Evolutionary conservation across 2,329 filamentous ascomycete genomes (phyloP), one percentile per base, ranked within the genome.

Genomic region (Fusarium tuaranense): DNA sequence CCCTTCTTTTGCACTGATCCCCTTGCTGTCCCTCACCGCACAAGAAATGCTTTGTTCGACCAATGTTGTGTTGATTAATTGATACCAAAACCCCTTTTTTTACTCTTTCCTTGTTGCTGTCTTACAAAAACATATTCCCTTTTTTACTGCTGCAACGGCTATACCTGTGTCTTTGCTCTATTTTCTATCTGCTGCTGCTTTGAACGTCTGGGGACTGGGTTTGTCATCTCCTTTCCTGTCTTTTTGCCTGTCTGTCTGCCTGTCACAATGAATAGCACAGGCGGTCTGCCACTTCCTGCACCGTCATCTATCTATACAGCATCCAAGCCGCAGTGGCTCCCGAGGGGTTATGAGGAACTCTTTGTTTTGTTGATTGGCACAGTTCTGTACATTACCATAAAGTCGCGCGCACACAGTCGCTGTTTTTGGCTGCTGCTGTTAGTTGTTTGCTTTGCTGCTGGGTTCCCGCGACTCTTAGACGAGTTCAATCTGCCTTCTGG

Each of bases 381-480:
- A 84, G 83, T 85, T 83, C 84, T 89, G 87, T 89, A 89, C 86
- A 89, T 88, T 89, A 89, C 84, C 81, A 83, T 86, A 79, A 82
- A 85, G 84, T 84, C 82, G 83, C 84, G 79, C 79, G 25, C 48
- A 53, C 48, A 81, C 83, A 83, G 78, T 84, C 83, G 85, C 84
- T 85, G 86, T 65, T 73, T 72, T 72, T 30, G 30, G 48, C 48
- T 53, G 25, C 79, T 79, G 75, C 79, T 80, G 78, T 79, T 77
- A 79, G 77, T 81, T 75, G 74, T 77, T 78, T 80, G 79, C 78
- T 81, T 81, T 78, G 74, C 75, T 79, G 75, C 77, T 80, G 78
- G 76, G 75, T 79, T 78, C 75, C 55, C 76, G 79, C 80, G 76
- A 79, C 79, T 81, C 78, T 77, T 82, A 81, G 81, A 82, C 74